Percentiles rank a stretch among this genome's conserved stretches.
Evolutionary conservation across 2,329 filamentous ascomycete species (phyloP).

Genomic region (Orbilia oligospora): DNA sequence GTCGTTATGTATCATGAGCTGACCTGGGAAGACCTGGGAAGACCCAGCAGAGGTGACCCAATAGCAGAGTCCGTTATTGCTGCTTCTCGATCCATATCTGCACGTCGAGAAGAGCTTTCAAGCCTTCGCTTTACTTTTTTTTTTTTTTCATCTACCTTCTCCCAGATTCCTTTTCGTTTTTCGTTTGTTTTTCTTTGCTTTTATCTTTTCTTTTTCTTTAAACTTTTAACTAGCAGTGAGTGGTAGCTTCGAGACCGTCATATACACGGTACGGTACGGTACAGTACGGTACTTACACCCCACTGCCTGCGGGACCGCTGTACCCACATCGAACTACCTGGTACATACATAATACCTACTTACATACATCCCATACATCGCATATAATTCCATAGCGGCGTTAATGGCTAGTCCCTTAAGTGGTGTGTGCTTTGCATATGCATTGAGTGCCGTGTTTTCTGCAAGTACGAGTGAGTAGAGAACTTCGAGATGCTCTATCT

Average conservation of each 20-base stretch:
- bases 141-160: slow-evolving; percentile 24
- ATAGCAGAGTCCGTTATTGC: slow-evolving; percentile 60
- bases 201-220: slow-evolving; percentile 26
- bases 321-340: not conserved
- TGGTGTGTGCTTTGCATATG: slow-evolving; percentile 50
- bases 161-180: slow-evolving; percentile 21
- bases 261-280: no score
- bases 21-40: slow-evolving; percentile 19
- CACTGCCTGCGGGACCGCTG: no score
- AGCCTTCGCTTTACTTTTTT: slow-evolving; percentile 24
- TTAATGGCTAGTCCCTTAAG: slow-evolving; percentile 37
- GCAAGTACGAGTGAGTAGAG: slow-evolving; percentile 44
- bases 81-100: slow-evolving; percentile 26
- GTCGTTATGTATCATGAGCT: slow-evolving; percentile 47
- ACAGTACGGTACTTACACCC: no score
- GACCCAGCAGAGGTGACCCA: slow-evolving; percentile 11
- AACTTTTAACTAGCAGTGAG: no score
- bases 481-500: slow-evolving; percentile 53
- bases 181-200: slow-evolving; percentile 16
- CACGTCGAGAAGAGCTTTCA: slow-evolving; percentile 16
- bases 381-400: slow-evolving; percentile 39
- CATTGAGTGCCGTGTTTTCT: slow-evolving; percentile 47
- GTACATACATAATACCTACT: no score
- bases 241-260: no score
- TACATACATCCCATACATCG: no score